These are phyloP conservation scores for Lactarius sanguifluus DNA, from an alignment of 768 basidiomycete species.

Conservation along the genomic window DNA sequence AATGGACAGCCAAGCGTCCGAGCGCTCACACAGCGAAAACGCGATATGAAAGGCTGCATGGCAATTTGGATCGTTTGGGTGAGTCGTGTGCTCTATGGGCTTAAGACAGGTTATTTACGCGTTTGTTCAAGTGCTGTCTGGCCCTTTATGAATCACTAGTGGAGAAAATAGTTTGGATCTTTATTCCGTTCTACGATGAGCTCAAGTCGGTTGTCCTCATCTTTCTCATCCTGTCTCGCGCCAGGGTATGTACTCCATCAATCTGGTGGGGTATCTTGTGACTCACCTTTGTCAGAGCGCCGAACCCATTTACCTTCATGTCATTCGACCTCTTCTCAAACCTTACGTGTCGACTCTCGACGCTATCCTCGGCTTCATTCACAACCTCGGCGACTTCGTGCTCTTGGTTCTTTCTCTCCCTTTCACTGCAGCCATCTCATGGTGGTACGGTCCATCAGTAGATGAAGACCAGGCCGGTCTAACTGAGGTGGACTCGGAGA, in stretches of 20 bases:
- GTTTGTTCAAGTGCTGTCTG: conserved; percentile 59
- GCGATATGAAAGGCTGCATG: conserved; percentile 81
- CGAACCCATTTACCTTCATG: conserved; percentile 79
- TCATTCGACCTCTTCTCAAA: conserved; percentile 75
- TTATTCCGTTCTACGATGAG: conserved; percentile 84
- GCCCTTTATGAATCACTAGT: conserved; percentile 63
- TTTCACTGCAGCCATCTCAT: conserved; percentile 38
- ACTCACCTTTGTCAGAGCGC: conserved; percentile 56
- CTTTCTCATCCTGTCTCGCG: conserved; percentile 74
- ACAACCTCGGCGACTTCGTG: conserved; percentile 63
- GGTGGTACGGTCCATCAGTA: conserved; percentile 33
- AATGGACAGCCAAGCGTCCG: conserved; percentile 63
- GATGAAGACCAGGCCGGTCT: conserved; percentile 24
- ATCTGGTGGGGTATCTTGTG: neutral
- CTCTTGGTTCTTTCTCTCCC: conserved; percentile 47
- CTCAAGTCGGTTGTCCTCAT: conserved; percentile 71
- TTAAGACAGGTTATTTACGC: conserved; percentile 24
- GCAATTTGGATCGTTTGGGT: conserved; percentile 89
- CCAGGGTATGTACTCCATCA: conserved; percentile 48
- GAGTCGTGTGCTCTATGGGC: conserved; percentile 32
- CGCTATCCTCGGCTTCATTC: conserved; percentile 55
- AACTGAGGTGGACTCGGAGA: conserved; percentile 29
- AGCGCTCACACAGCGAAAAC: conserved; percentile 72
- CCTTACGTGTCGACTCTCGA: conserved; percentile 73
- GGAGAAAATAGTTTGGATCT: conserved; percentile 63